Conservation (phyloP, 495 filamentous ascomycete genomes). For the Rusavskia elegans region DNA sequence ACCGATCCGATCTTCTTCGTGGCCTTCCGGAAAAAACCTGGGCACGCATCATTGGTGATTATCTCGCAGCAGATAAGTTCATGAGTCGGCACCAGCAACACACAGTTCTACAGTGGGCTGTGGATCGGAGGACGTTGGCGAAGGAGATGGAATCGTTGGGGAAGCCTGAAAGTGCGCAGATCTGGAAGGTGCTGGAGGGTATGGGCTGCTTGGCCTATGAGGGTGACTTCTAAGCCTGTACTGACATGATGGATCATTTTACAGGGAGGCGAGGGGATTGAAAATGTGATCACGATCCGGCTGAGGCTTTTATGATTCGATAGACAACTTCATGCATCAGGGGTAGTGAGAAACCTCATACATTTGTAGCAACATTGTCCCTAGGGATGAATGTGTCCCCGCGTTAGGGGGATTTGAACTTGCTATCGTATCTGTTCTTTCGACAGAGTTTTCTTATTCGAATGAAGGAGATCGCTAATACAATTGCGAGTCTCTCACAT, state of each 20-base stretch:
- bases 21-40: slow-evolving; percentile 19
- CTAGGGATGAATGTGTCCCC: no score
- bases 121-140: slow-evolving; percentile 14
- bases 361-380: no score
- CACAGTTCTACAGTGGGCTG: slow-evolving; percentile 15
- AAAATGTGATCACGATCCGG: not conserved
- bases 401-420: no score
- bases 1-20: slow-evolving; percentile 7
- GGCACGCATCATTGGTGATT: slow-evolving; percentile 20
- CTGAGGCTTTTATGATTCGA: not conserved
- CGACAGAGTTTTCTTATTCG: no score
- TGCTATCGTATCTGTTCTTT: no score
- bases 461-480: no score
- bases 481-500: no score
- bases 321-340: not conserved
- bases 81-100: slow-evolving; percentile 21
- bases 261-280: not conserved
- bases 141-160: slow-evolving; percentile 16
- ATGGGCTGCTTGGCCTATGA: slow-evolving; percentile 21
- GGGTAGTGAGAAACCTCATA: no score
- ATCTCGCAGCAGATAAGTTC: slow-evolving; percentile 18
- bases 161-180: slow-evolving; percentile 16
- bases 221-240: not conserved
- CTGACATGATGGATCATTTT: not conserved
- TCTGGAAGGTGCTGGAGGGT: slow-evolving; percentile 21